A percentile compares a stretch with the other conserved stretches of the same genome.
phyloP scores from a whole-genome alignment of 2,329 filamentous ascomycete species.

The Thielaviopsis populi region DNA sequence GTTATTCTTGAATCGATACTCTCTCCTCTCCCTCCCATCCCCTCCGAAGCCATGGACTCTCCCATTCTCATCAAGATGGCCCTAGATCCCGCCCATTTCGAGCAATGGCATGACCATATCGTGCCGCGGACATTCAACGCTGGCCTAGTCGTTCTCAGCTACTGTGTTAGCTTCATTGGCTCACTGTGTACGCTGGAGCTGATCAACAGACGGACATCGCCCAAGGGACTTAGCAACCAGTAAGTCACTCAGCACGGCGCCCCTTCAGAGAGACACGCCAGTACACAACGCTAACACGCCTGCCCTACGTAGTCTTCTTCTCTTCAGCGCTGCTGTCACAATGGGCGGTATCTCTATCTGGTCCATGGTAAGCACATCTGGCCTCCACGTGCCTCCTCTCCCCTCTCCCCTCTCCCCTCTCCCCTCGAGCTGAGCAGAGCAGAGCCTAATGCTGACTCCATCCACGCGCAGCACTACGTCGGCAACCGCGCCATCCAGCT shows the following conservation, averaged over 20 bases:
- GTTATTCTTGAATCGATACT: background rate
- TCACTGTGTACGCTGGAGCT: conserved; percentile 68
- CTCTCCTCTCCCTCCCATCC: background rate
- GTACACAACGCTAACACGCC: background rate
- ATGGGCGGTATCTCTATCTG: conserved; percentile 64
- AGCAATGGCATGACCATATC: conserved; percentile 30
- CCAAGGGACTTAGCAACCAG: conserved; percentile 55
- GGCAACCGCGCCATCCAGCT: conserved; percentile 67
- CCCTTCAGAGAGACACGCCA: background rate
- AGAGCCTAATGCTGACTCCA: background rate
- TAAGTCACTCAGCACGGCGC: conserved; percentile 25
- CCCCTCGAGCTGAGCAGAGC: too few species aligned
- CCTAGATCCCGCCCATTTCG: conserved; percentile 23
- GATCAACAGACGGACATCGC: conserved; percentile 59
- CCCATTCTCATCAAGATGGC: background rate
- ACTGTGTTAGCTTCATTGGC: conserved; percentile 62
- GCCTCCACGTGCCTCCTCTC: background rate
- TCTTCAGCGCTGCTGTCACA: conserved; percentile 48
- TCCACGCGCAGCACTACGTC: conserved; percentile 51
- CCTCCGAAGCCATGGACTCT: background rate
- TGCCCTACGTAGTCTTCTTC: conserved; percentile 37
- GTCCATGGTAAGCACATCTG: conserved; percentile 41
- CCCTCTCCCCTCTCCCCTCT: conserved; percentile 8
- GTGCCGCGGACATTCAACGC: conserved; percentile 37
- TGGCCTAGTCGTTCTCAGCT: conserved; percentile 56